These are phyloP conservation scores for Hemisphaericaspora nanyangensis DNA, from an alignment of 805 yeast genomes.

Conservation along the genomic window DNA sequence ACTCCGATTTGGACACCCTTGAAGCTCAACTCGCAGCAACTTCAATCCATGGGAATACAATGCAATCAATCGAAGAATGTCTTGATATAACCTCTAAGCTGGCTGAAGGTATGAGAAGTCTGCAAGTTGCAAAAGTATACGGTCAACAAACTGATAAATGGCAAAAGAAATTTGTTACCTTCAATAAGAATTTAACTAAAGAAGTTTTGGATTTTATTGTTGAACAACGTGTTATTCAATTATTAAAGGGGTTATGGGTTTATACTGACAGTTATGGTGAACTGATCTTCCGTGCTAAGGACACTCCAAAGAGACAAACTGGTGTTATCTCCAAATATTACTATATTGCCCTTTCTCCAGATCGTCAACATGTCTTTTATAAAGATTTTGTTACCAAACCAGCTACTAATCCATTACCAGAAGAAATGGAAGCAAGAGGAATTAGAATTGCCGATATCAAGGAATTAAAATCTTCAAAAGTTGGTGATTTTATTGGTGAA, in stretches of 20 bases:
- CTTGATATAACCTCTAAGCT: constrained; percentile 39
- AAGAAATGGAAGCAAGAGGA: constrained; percentile 45
- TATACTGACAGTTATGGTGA: constrained; percentile 55
- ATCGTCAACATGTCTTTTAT: constrained; percentile 55
- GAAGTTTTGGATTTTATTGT: constrained; percentile 70
- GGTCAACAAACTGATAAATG: constrained; percentile 37
- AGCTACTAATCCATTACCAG: constrained; percentile 50
- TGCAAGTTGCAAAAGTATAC: constrained; percentile 48
- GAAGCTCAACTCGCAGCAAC: constrained; percentile 26
- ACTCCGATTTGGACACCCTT: constrained; percentile 22
- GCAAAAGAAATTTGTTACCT: constrained; percentile 41
- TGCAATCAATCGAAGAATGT: constrained; percentile 40
- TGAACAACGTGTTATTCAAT: constrained; percentile 68
- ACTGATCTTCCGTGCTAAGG: constrained; percentile 13
- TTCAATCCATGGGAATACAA: too few species aligned
- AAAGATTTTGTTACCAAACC: constrained; percentile 53
- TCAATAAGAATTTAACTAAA: constrained; percentile 45
- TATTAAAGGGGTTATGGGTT: constrained; percentile 81
- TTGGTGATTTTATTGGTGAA: constrained; percentile 34
- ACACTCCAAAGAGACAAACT: constrained; percentile 3
- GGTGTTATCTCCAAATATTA: constrained; percentile 30
- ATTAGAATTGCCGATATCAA: constrained; percentile 51
- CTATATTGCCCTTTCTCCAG: constrained; percentile 64
- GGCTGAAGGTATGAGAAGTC: constrained; percentile 49
- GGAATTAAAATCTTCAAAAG: constrained; percentile 48